Conservation (phyloP, 1,284 basidiomycete species). For the Cutaneotrichosporon sp. region DNA sequence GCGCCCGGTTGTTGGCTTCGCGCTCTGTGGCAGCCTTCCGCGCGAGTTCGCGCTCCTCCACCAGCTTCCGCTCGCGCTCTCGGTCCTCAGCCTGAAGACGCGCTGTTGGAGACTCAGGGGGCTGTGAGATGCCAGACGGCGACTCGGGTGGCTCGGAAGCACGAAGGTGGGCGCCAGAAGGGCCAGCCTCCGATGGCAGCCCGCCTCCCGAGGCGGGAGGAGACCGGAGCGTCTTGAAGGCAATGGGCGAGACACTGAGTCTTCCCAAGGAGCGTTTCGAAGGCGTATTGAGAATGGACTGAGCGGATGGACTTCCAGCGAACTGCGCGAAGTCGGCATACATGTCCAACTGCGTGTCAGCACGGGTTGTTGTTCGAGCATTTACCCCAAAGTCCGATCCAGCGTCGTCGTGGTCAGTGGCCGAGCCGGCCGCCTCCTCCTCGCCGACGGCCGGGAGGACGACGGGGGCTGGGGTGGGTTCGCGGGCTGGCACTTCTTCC, state of each 20-base stretch:
- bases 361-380: background rate
- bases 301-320: constrained; percentile 6
- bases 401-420: background rate
- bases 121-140: background rate
- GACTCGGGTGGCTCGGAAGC: background rate
- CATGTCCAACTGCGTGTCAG: constrained; percentile 8
- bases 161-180: too few species aligned
- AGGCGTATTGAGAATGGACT: background rate
- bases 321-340: constrained; percentile 13
- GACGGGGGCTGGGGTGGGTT: background rate
- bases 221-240: background rate
- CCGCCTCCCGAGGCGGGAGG: background rate
- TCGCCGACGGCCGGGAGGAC: background rate
- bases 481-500: background rate
- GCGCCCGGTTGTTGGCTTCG: background rate
- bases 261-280: background rate
- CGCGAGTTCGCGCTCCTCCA: constrained; percentile 1
- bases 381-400: background rate
- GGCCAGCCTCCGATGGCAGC: background rate
- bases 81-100: constrained; percentile 9
- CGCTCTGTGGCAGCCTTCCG: constrained; percentile 3
- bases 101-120: constrained; percentile 1
- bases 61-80: background rate
- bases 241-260: background rate
- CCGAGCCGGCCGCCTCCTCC: background rate